Base-by-base conservation (phyloP, 2,329 filamentous ascomycete species). In the Tricladium varicosporioides region DNA sequence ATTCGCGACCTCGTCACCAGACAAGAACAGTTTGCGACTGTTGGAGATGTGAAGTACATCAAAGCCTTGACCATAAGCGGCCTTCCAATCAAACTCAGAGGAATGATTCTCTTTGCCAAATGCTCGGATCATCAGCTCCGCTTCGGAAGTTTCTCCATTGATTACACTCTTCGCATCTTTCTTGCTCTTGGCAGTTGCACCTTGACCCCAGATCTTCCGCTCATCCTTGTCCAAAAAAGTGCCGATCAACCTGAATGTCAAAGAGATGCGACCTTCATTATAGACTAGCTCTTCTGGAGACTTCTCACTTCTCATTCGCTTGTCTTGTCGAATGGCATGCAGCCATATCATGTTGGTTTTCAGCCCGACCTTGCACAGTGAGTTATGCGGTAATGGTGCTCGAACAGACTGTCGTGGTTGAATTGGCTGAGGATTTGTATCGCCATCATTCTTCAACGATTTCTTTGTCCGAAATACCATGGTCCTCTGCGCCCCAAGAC, bases 401-500 rank as follows among this genome's bases (percentile, higher is more conserved):
- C 89, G 87, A 65, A 90, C 62, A 36, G 59, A 58, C 56, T 57
- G 69, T 66, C 52, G 67, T 33, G 45, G 67, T 19, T 47, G 43
- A 27, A 43, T 27, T n/a, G 46, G 61, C 47, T 67, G 63, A 16
- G 65, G 40, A 58, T 36, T 43, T 63, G 63, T 19, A 58, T 36
- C 44, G 15, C 60, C 56, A 22, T 65, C 67, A 65, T 74, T 73
- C 68, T 75, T 79, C 31, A 76, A 74, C 43, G 69, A 70, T 60
- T 88, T 88, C 75, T 96, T 96, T 10, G 88, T 93, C 51, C 94
- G 85, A 36, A 99, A 82, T 0, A 89, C 81, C 92, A 97, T 97
- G 2, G 86, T 92, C 53, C 94, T 81, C 73, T 95, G 87, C 0
- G 93, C 92, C 1, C 94, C 94, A n/a, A 97, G 81, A 63, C 91